Base-by-base conservation (phyloP, 768 basidiomycete species). In the Albatrellus ellisii region DNA sequence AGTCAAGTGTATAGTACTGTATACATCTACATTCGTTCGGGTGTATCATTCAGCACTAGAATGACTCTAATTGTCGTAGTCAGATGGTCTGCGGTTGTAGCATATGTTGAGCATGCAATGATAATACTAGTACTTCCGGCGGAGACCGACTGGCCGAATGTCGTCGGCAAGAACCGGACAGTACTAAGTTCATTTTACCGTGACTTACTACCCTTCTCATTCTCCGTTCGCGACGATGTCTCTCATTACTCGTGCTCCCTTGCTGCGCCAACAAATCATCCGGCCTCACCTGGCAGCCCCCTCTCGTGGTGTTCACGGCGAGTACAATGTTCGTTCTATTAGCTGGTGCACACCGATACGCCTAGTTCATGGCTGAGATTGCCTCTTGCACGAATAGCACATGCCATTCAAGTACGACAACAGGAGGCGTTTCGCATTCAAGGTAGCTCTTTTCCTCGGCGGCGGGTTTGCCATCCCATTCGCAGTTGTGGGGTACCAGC, bases 401-500 rank as follows among this genome's bases (percentile, higher is more conserved):
- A 46, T 51, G 7, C 50, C 50, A 4, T 51, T 51, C 50, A 39
- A 49, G 22, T 41, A 42, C 5, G 35, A 45, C 35, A 34, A 42
- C 24, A 45, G 41, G 11, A 51, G 49, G 39, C 41, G 6, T 7
- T 49, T 46, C 24, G 50, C 40, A 9, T 20, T 25, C 44, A 51
- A 51, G 36, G 40, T 49, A 18, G 12, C 31, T 12, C 6, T 39
- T 20, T 49, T 49, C 48, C 41, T 49, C 36, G 11, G 33, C 9
- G 18, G 25, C 11, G 50, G 50, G 5, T 51, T 47, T 26, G 35
- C 40, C 11, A 27, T 50, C 49, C 59, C 41, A 51, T 51, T 27
- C 46, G 50, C 42, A 46, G 57, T 40, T 54, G 54, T 43, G 22
- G 37, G 33, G 28, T 44, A 51, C 35, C 44, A 46, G 42, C 27